A percentile compares a stretch with the other conserved stretches of the same genome.
phyloP scores from a whole-genome alignment of 306 rosid genomes.

The Trifolium subterraneum region DNA sequence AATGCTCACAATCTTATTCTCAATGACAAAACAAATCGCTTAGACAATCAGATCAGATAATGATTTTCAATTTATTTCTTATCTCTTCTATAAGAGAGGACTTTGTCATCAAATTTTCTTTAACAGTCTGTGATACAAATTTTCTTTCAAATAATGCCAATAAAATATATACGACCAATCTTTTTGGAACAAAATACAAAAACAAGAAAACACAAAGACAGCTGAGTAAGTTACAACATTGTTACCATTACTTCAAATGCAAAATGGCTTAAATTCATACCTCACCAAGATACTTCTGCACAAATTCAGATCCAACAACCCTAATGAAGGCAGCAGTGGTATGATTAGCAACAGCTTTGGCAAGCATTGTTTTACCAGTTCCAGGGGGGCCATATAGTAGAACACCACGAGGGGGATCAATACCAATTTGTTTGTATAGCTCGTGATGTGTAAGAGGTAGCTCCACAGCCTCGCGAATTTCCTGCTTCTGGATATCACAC shows the following conservation, averaged over 20 bases:
- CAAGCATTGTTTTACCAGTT: constrained; percentile 98
- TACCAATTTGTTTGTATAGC: constrained; percentile 95
- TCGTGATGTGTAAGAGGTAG: constrained; percentile 98
- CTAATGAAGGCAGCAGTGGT: constrained; percentile 99
- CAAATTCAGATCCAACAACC: constrained; percentile 99
- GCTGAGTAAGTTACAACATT: constrained; percentile 4
- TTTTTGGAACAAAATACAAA: constrained; percentile 8
- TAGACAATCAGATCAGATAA: background rate
- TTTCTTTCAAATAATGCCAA: constrained; percentile 15
- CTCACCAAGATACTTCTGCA: constrained; percentile 99
- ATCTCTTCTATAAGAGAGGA: background rate
- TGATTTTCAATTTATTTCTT: background rate
- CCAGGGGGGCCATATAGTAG: constrained; percentile 98
- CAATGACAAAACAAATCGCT: background rate
- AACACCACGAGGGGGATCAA: constrained; percentile 99
- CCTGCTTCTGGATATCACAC: constrained; percentile 98
- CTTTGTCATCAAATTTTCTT: background rate
- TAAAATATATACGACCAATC: background rate
- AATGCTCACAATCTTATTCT: background rate
- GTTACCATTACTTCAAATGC: constrained; percentile 8
- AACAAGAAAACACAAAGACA: background rate
- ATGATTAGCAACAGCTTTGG: constrained; percentile 98
- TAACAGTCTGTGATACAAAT: background rate
- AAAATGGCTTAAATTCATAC: constrained; percentile 52
- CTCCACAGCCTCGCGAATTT: constrained; percentile 99